Base-by-base conservation (phyloP, 495 filamentous ascomycete genomes). In the Penicillium waksmanii region DNA sequence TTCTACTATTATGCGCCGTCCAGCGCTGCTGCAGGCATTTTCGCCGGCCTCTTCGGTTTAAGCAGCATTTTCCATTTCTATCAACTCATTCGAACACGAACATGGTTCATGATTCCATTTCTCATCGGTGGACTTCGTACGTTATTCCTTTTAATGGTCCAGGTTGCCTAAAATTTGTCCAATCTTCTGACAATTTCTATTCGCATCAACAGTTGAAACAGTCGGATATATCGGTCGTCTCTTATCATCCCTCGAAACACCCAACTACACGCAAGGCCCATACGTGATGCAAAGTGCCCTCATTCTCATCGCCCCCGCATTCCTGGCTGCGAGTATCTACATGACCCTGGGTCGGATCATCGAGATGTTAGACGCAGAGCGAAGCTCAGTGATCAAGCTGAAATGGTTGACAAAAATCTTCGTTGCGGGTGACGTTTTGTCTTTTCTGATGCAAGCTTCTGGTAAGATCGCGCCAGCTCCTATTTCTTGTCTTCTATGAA, bases 51-150 rank as follows among this genome's bases (percentile, higher is more conserved):
- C 19, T 85, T 87, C 62, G 62, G 63, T 35, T 17, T 76, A 25
- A 52, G 65, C 18, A 82, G 82, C 0, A 15, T 67, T 1, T 21
- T 76, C 1, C 84, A 86, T 51, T 49, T 67, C 33, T 84, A 71
- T 36, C 76, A 80, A n/a, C 64, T 82, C 9, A 49, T 77, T 15
- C 72, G 69, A 8, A 77, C 73, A 6, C 61, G 77, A 25, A 73
- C 77, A 17, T 82, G 79, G 80, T 86, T 84, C 70, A 78, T 84
- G 71, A 76, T 85, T 18, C 75, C 80, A 3, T 85, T 88, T 62
- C 56, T 77, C 35, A 68, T 87, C 18, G 83, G 85, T 25, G 81
- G 78, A 17, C 58, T 78, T 27, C 72, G 83, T 87, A 71, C 60
- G 83, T 73, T 19, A 40, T 12, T 12, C 1, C 31, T 18, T 44